Base-by-base conservation (phyloP, 2,329 filamentous ascomycete genomes). In the Fusarium decemcellulare region DNA sequence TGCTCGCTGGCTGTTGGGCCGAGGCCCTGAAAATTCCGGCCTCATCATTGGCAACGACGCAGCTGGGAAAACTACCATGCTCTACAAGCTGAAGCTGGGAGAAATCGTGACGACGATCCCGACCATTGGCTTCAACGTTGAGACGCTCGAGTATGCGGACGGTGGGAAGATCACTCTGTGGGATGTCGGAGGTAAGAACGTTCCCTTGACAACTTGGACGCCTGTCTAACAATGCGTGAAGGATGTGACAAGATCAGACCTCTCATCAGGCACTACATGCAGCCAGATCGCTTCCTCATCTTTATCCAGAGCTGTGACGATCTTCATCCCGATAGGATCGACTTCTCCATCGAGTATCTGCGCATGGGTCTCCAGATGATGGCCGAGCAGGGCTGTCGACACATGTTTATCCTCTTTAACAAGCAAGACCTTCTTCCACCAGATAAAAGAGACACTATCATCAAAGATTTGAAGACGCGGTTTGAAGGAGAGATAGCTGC, bases 51-150 rank as follows among this genome's bases (percentile, higher is more conserved):
- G 73, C 40, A 75, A 51, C 6, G 76, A 77, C 52, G 44, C 68
- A 1, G 48, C 91, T 23, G 92, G 92, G 76, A 94, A 94, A 82
- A 94, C 92, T 11, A 94, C 92, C 14, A 82, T 94, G 54, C 83
- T 94, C 42, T 94, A 94, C 81, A 88, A 90, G 77, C 81, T 97
- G 83, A 97, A 97, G 88, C 90, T 97, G 76, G 93, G 93, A 81
- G 91, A 97, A 87, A 92, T 94, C 79, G 93, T 97, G 78, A 96
- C 93, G 76, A 97, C 94, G 68, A 97, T 98, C 78, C 95, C 95
- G 67, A 98, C 95, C 73, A 96, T 97, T 78, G 95, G 91, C 64
- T 97, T 98, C 85, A 98, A 98, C 78, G 93, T 98, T 68, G 95
- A 98, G 83, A 93, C 90, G 3, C 91, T 95, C 0, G 66, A 72